Percentiles rank a stretch among this genome's conserved stretches.
These are phyloP conservation scores for Penicillium crustosum DNA, from an alignment of 2,329 filamentous ascomycete species.

Conservation along the genomic window DNA sequence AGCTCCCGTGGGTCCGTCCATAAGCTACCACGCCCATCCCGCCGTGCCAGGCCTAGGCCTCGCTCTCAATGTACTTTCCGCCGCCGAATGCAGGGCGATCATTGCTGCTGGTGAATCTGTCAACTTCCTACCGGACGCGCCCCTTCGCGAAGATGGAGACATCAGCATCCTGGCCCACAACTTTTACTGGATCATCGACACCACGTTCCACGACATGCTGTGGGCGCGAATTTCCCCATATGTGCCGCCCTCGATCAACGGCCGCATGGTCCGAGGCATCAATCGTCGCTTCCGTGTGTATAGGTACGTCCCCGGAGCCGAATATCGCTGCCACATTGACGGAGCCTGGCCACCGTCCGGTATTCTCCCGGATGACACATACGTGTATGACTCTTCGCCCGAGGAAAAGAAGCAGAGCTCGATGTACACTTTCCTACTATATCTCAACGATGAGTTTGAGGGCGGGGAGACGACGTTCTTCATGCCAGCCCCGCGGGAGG, in stretches of 20 bases:
- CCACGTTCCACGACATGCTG: slow-evolving; percentile 61
- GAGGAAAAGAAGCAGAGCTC: slow-evolving; percentile 61
- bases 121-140: slow-evolving; percentile 66
- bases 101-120: slow-evolving; percentile 66
- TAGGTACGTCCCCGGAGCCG: slow-evolving; percentile 69
- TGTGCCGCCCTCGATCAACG: slow-evolving; percentile 57
- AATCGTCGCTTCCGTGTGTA: slow-evolving; percentile 72
- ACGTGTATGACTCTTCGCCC: slow-evolving; percentile 67
- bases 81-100: slow-evolving; percentile 64
- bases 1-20: slow-evolving; percentile 45
- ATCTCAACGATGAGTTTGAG: slow-evolving; percentile 70
- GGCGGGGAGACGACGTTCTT: slow-evolving; percentile 72
- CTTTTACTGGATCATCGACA: slow-evolving; percentile 70
- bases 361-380: slow-evolving; percentile 57
- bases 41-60: slow-evolving; percentile 62
- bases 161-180: slow-evolving; percentile 68
- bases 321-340: slow-evolving; percentile 70
- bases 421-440: slow-evolving; percentile 68
- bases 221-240: slow-evolving; percentile 62
- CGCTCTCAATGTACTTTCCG: slow-evolving; percentile 60
- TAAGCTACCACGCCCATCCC: slow-evolving; percentile 61
- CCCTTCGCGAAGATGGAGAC: slow-evolving; percentile 64
- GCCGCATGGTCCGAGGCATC: slow-evolving; percentile 60
- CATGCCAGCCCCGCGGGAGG: slow-evolving; percentile 62
- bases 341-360: slow-evolving; percentile 72